Evolutionary conservation across 73 alveolate species (phyloP), one percentile per base, ranked within the genome.

Genomic region (Symbiodinium pilosum): DNA sequence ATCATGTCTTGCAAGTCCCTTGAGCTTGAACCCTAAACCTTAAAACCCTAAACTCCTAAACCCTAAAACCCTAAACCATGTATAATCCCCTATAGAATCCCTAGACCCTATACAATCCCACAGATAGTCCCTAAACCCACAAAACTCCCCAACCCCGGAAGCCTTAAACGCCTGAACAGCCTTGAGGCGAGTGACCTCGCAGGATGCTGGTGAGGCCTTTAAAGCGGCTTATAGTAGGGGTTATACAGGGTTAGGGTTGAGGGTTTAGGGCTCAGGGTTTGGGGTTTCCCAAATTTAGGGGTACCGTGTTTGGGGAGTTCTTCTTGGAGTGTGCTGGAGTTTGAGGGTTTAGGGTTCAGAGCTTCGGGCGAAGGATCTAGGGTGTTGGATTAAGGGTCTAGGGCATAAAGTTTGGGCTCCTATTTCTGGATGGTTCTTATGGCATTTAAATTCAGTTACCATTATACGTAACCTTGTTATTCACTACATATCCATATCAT

Each of bases 161-260:
- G n/a, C n/a, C n/a, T n/a, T n/a, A n/a, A n/a, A n/a, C n/a, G n/a
- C n/a, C n/a, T 12, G 77, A 59, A 36, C 32, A 24, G 16, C 52
- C 85, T n/a, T 5, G 16, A 88, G 95, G 95, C 95, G 95, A 36
- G 95, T 88, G 36, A 88, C 95, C 36, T 88, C 95, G 32, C 95
- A 88, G 77, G 95, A 88, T 41, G 95, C 95, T 14, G 95, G 95
- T 64, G 95, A 88, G 95, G 95, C 95, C 8, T 3, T 20, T 28
- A 47, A 14, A 47, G 59, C 21, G 59, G 59, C 59, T 47, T 14
- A 6, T 6, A 47, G 59, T 47, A n/a, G n/a, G n/a, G n/a, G n/a
- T n/a, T n/a, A n/a, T n/a, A n/a, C n/a, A n/a, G 0, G 71, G 71
- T 12, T 1, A 9, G 77, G 77, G 11, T 64, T 64, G 21, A 20